These are phyloP conservation scores for Globomyces pollinis-pini DNA, from an alignment of 192 early-diverging fungal species.

Conservation along the genomic window DNA sequence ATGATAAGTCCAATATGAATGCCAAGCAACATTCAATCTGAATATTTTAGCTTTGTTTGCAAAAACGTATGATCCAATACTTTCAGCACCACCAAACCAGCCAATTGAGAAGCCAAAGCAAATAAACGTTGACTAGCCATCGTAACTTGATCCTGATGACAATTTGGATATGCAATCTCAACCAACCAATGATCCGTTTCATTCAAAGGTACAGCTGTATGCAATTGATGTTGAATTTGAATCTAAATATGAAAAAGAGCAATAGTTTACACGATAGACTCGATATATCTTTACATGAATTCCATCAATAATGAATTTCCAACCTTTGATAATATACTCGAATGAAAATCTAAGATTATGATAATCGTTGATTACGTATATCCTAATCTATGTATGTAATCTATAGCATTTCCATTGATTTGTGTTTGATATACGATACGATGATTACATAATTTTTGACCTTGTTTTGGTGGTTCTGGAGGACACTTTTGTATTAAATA, in stretches of 20 bases:
- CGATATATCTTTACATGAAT: too few relatives aligned
- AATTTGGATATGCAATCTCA: not conserved
- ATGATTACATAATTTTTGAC: slow-evolving; percentile 50
- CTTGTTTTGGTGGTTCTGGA: slow-evolving; percentile 60
- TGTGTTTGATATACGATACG: slow-evolving; percentile 55
- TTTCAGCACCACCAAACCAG: not conserved
- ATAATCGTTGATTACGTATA: slow-evolving; percentile 42
- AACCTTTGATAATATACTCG: not conserved
- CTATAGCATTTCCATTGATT: slow-evolving; percentile 51
- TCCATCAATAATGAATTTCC: not conserved
- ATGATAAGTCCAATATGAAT: too few relatives aligned
- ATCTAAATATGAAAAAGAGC: too few relatives aligned
- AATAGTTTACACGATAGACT: too few relatives aligned
- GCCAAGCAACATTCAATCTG: too few relatives aligned
- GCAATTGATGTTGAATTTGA: not conserved
- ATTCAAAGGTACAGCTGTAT: not conserved
- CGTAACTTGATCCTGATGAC: not conserved
- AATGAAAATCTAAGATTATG: not conserved
- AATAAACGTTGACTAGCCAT: not conserved
- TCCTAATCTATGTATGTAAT: slow-evolving; percentile 62
- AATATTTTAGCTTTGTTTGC: slow-evolving; percentile 3
- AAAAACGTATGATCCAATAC: not conserved
- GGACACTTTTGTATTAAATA: slow-evolving; percentile 22
- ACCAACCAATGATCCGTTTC: not conserved
- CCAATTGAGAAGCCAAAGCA: not conserved